Evolutionary conservation across 2,329 filamentous ascomycete genomes (phyloP), one percentile per base, ranked within the genome.

Genomic region (Apiospora arundinis): DNA sequence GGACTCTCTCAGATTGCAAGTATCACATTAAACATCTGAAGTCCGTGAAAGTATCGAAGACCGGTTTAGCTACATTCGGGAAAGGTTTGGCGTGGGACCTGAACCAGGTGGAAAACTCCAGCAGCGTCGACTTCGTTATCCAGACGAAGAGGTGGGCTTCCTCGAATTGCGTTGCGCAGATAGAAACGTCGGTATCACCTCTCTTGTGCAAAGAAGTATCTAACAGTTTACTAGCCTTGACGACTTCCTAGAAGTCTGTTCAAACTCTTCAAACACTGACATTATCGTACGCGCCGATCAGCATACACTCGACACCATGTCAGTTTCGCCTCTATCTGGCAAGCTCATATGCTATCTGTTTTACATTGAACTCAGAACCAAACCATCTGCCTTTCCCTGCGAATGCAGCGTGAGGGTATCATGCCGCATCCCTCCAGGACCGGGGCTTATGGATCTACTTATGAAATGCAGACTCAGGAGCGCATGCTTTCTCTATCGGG

Each of bases 391-490:
- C n/a, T 49, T 49, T 49, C 48, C n/a, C 9, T 9, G 25, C 7
- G 48, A 49, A 49, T 49, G n/a, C n/a, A 49, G n/a, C 8, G 48
- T 49, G n/a, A 49, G n/a, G n/a, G 48, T 49, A 49, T 49, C 25
- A 49, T 49, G n/a, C 25, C 48, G 48, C 48, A n/a, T 49, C 48
- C 48, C 48, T n/a, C n/a, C n/a, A 49, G n/a, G 48, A n/a, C 48
- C 48, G 48, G 48, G 48, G 48, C 48, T 49, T 49, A 49, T 49
- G n/a, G n/a, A 49, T 49, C n/a, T 49, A 49, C 48, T 49, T 25
- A 49, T 49, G n/a, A 49, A 49, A n/a, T 49, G 7, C n/a, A 49
- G 48, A 49, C 48, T 49, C n/a, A 49, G n/a, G 48, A 49, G 48
- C 48, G 48, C 48, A 49, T 49, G n/a, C 8, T 49, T 49, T n/a